These are phyloP conservation scores for Syzygium grande DNA, from an alignment of 345 rosid genomes.

Conservation along the genomic window DNA sequence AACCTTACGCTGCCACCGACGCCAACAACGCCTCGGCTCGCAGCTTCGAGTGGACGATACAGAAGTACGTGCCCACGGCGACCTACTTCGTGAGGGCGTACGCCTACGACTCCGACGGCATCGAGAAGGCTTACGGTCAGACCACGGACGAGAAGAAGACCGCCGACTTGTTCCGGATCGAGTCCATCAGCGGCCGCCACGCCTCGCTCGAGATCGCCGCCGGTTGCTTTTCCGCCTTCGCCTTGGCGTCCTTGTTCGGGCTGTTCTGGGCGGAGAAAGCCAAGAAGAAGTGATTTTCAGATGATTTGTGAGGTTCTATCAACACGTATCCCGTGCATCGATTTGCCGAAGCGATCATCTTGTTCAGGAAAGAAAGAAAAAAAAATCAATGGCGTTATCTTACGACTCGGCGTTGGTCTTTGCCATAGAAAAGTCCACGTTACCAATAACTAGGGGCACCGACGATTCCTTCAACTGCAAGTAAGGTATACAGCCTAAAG, in stretches of 20 bases:
- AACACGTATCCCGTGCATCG: too few relatives aligned
- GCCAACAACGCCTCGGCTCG: rapidly evolving
- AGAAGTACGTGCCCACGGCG: background rate
- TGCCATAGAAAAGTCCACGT: background rate
- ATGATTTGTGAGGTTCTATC: too few relatives aligned
- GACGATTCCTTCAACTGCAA: background rate
- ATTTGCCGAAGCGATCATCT: too few relatives aligned
- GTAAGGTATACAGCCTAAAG: background rate
- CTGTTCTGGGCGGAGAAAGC: too few relatives aligned
- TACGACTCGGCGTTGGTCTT: background rate
- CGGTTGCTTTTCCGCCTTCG: too few relatives aligned
- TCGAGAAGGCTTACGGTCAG: background rate
- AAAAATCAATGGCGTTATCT: too few relatives aligned
- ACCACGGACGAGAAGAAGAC: background rate
- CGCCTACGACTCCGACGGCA: background rate
- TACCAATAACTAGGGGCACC: background rate
- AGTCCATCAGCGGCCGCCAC: background rate
- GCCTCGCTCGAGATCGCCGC: too few relatives aligned
- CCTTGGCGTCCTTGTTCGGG: too few relatives aligned
- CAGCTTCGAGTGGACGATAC: background rate
- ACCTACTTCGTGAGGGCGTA: background rate
- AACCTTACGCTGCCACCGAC: background rate
- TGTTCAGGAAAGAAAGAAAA: too few relatives aligned
- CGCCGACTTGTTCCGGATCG: background rate
- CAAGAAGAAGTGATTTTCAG: too few relatives aligned